These are phyloP conservation scores for Grosmannia penicillata DNA, from an alignment of 2,329 filamentous ascomycete species.

Conservation along the genomic window DNA sequence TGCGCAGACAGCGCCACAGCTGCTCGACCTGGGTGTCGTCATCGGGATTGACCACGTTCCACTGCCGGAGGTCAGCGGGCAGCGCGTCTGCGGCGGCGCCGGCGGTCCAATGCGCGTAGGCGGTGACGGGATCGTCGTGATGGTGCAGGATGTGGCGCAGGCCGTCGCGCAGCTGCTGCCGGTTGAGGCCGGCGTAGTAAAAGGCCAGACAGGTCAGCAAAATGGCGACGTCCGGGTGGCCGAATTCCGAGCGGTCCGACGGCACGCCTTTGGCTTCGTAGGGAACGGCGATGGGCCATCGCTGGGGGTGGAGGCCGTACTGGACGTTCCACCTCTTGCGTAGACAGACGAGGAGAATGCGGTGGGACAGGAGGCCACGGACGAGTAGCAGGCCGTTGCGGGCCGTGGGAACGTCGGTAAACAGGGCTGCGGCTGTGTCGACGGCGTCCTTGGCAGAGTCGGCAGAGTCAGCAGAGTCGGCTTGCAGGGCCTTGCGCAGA, in stretches of 20 bases:
- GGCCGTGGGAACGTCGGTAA: not conserved
- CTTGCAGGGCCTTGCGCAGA: not conserved
- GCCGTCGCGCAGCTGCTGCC: conserved; percentile 30
- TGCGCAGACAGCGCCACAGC: conserved; percentile 34
- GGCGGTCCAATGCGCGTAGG: conserved; percentile 37
- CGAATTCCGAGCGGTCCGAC: conserved; percentile 46
- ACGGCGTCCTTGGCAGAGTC: not conserved
- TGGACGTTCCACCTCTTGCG: conserved; percentile 53
- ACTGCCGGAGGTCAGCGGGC: conserved; percentile 32
- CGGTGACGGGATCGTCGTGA: conserved; percentile 38
- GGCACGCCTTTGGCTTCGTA: conserved; percentile 52
- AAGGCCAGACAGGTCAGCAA: conserved; percentile 50
- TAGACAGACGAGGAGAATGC: conserved; percentile 42
- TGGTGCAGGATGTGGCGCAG: conserved; percentile 33
- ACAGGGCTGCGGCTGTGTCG: not conserved
- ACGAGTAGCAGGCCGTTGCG: conserved; percentile 32
- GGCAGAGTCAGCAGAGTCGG: not conserved
- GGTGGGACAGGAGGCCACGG: conserved; percentile 45
- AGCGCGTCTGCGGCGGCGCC: conserved; percentile 18
- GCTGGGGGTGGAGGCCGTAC: conserved; percentile 39
- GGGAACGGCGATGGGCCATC: conserved; percentile 51
- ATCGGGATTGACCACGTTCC: conserved; percentile 43
- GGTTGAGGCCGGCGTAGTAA: conserved; percentile 45
- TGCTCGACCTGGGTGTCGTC: conserved; percentile 34
- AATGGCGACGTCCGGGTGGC: conserved; percentile 53